Percentiles rank a stretch among this genome's conserved stretches.
Evolutionary conservation across 306 rosid species (phyloP).

Genomic region (Trichosanthes cucumerina): DNA sequence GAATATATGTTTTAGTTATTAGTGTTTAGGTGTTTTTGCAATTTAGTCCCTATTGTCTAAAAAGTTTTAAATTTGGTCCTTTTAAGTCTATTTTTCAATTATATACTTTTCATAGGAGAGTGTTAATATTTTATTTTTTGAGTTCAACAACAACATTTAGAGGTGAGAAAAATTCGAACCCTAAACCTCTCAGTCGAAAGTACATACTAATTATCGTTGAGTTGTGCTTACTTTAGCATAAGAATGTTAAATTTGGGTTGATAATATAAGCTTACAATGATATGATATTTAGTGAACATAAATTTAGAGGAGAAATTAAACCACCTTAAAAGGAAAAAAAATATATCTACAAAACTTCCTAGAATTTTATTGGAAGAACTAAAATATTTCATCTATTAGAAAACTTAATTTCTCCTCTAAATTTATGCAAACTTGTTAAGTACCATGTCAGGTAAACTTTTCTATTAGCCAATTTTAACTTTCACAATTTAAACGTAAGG

Average conservation of each 20-base stretch:
- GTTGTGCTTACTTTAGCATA: not conserved
- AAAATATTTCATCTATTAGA: not conserved
- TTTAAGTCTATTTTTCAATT: no score
- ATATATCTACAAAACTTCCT: not conserved
- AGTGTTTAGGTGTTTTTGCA: not conserved
- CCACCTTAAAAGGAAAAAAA: no score
- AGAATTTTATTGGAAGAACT: not conserved
- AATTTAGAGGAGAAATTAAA: no score
- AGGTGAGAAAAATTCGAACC: no score
- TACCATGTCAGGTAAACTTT: no score
- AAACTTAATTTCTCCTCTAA: not conserved
- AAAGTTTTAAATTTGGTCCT: not conserved
- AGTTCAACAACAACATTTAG: no score
- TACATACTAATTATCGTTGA: no score
- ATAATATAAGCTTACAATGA: not conserved
- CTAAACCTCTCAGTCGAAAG: no score
- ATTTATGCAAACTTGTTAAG: not conserved
- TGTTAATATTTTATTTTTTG: no score
- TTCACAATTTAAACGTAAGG: not conserved
- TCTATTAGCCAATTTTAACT: not conserved
- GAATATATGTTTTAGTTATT: not conserved
- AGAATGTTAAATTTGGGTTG: not conserved
- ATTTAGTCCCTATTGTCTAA: not conserved
- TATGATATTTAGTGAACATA: not conserved
- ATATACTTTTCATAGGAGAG: no score